Conservation (phyloP, 1,139 yeast genomes). For the Hansenula sp. region DNA sequence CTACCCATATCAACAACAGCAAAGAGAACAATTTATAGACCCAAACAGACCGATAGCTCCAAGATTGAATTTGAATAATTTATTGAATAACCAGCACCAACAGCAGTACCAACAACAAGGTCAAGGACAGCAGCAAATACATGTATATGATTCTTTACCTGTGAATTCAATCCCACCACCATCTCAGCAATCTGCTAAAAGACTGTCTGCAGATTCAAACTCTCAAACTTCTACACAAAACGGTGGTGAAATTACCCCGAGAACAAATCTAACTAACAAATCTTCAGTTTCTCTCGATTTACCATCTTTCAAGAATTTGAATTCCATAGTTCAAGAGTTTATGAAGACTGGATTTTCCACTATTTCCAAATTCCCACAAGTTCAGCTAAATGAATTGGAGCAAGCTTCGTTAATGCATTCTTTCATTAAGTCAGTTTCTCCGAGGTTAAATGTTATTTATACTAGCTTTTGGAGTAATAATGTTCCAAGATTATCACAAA, state of each 20-base stretch:
- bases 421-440: constrained; percentile 10
- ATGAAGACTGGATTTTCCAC: background rate
- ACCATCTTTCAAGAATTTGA: background rate
- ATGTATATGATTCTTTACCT: background rate
- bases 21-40: background rate
- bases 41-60: background rate
- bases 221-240: background rate
- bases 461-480: constrained; percentile 2
- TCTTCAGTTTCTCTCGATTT: background rate
- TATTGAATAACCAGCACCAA: background rate
- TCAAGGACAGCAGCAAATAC: background rate
- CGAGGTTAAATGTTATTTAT: constrained; percentile 12
- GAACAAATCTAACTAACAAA: background rate
- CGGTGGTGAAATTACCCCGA: background rate
- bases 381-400: constrained; percentile 8
- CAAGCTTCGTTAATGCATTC: constrained; percentile 10
- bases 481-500: constrained; percentile 8
- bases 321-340: background rate
- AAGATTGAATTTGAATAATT: constrained; percentile 1
- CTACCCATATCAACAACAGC: background rate
- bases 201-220: background rate
- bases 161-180: background rate
- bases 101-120: background rate
- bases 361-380: background rate
- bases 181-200: background rate